phyloP scores from a whole-genome alignment of 2,329 filamentous ascomycete genomes.

The Cladophialophora psammophila region DNA sequence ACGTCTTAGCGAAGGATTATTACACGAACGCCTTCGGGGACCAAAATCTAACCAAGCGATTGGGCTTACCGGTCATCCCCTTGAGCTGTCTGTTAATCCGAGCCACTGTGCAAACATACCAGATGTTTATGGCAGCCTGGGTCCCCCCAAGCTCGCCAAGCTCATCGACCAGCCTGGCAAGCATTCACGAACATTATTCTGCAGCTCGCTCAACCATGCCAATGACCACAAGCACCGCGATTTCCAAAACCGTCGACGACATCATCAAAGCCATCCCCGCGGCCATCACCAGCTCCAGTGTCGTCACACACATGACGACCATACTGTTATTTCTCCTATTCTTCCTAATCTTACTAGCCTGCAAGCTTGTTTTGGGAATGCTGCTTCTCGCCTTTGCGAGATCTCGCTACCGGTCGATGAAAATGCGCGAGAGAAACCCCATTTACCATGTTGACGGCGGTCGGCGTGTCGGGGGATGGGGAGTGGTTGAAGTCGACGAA shows the following conservation, averaged over 20 bases:
- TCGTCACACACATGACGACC: constrained; percentile 70
- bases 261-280: constrained; percentile 52
- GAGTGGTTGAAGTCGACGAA: constrained; percentile 85
- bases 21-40: constrained; percentile 95
- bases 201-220: constrained; percentile 70
- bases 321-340: constrained; percentile 81
- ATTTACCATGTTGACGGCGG: constrained; percentile 75
- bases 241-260: constrained; percentile 48
- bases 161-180: constrained; percentile 49
- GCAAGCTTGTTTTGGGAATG: constrained; percentile 91
- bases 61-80: constrained; percentile 90
- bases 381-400: constrained; percentile 79
- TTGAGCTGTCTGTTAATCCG: constrained; percentile 94
- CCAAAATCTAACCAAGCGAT: constrained; percentile 84
- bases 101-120: constrained; percentile 92
- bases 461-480: constrained; percentile 79
- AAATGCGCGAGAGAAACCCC: constrained; percentile 68
- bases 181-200: constrained; percentile 54
- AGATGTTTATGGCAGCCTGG: constrained; percentile 94
- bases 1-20: constrained; percentile 96
- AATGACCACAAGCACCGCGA: constrained; percentile 65
- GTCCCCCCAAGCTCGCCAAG: constrained; percentile 61
- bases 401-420: constrained; percentile 81
- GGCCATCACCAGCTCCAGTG: constrained; percentile 51
- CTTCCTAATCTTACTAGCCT: constrained; percentile 82